Percentiles rank a stretch among this genome's conserved stretches.
These are phyloP conservation scores for Platanthera zijinensis DNA, from an alignment of 106 monocot genomes.

Conservation along the genomic window DNA sequence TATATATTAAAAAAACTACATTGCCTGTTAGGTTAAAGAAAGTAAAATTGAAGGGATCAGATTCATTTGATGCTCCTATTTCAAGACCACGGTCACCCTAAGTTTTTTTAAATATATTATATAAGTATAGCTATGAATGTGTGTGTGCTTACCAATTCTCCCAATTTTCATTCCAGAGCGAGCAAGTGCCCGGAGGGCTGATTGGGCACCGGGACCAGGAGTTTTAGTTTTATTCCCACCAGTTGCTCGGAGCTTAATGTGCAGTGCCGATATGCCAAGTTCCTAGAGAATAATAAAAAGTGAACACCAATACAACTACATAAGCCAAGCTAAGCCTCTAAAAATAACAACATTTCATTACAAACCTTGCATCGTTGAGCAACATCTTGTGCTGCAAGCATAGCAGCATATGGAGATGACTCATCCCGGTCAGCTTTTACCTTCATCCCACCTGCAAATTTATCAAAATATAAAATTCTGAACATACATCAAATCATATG, in stretches of 20 bases:
- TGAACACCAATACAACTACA: not conserved
- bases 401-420: slow-evolving; percentile 73
- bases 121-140: no score
- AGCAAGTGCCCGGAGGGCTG: slow-evolving; percentile 38
- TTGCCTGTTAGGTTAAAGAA: no score
- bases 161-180: slow-evolving; percentile 58
- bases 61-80: no score
- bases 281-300: slow-evolving; percentile 17
- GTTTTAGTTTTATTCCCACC: slow-evolving; percentile 62
- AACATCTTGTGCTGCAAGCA: slow-evolving; percentile 82
- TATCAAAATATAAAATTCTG: no score
- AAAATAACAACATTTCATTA: not conserved
- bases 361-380: slow-evolving; percentile 13
- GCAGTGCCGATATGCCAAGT: slow-evolving; percentile 45
- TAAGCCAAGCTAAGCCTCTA: not conserved
- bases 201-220: slow-evolving; percentile 56
- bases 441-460: slow-evolving; percentile 60
- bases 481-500: no score
- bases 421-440: slow-evolving; percentile 76
- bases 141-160: slow-evolving; percentile 30
- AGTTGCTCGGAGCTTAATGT: slow-evolving; percentile 58
- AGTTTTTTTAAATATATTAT: no score
- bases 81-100: no score
- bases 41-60: no score
- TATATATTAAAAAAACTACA: no score